Evolutionary conservation across 2,329 filamentous ascomycete species (phyloP).

Genomic region (Alternaria gaisen): DNA sequence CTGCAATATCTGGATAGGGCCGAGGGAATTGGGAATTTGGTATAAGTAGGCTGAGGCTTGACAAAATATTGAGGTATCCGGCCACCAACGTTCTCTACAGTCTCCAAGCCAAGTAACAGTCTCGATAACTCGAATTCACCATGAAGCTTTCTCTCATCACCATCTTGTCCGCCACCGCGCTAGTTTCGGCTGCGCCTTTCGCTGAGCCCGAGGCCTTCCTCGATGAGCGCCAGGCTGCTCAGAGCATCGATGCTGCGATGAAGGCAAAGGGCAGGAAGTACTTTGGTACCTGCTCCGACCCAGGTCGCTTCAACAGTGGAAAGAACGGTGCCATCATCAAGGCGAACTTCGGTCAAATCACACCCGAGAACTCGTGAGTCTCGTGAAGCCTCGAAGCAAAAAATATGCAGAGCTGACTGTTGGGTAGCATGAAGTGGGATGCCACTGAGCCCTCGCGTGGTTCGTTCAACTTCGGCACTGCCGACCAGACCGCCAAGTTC

Average conservation of each 20-base stretch:
- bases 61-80: neutral
- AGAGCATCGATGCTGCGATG: conserved; percentile 66
- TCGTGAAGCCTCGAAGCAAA: neutral
- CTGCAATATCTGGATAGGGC: conserved; percentile 3
- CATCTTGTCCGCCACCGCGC: conserved; percentile 40
- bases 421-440: conserved; percentile 72
- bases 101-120: neutral
- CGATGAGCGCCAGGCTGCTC: conserved; percentile 43
- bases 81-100: conserved; percentile 3
- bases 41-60: conserved; percentile 12
- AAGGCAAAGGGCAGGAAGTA: conserved; percentile 72
- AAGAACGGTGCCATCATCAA: conserved; percentile 67
- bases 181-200: conserved; percentile 40
- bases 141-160: conserved; percentile 47
- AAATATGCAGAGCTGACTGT: neutral
- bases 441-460: conserved; percentile 58
- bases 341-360: conserved; percentile 70
- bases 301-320: conserved; percentile 60
- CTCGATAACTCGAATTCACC: conserved; percentile 7
- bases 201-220: conserved; percentile 42
- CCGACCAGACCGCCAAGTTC: conserved; percentile 68
- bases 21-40: neutral
- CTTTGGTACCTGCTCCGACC: conserved; percentile 68
- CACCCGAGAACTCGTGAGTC: conserved; percentile 66
- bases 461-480: conserved; percentile 60